A percentile compares a stretch with the other conserved stretches of the same genome.
Conservation (phyloP, 768 basidiomycete species). For the Daedalea quercina region DNA sequence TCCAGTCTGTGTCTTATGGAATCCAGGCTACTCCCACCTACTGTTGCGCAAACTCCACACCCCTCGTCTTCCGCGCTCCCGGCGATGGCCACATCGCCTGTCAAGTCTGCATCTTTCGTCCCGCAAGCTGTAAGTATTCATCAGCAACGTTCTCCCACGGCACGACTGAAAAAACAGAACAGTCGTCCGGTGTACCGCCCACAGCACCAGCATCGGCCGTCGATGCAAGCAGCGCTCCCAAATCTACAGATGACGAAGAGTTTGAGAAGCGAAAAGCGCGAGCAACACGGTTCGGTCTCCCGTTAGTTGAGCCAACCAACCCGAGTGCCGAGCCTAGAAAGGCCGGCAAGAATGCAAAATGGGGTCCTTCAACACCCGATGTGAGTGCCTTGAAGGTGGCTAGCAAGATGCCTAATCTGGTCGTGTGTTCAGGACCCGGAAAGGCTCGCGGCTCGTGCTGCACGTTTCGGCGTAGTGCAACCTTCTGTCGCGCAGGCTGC, state of each 20-base stretch:
- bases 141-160: too few species aligned
- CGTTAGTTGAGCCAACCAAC: constrained; percentile 39
- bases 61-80: too few species aligned
- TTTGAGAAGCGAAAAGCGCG: constrained; percentile 51
- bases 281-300: constrained; percentile 68
- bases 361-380: constrained; percentile 6
- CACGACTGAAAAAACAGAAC: too few species aligned
- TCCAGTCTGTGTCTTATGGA: too few species aligned
- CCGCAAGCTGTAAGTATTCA: too few species aligned
- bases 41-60: too few species aligned
- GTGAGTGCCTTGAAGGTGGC: constrained; percentile 5
- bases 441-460: constrained; percentile 45
- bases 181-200: neutral
- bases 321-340: constrained; percentile 19
- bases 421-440: constrained; percentile 35
- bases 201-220: neutral
- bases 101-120: too few species aligned
- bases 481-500: neutral
- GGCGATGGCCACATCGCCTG: too few species aligned
- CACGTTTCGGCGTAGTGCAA: constrained; percentile 41
- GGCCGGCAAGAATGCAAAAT: constrained; percentile 11
- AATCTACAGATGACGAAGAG: constrained; percentile 36
- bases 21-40: too few species aligned
- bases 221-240: neutral
- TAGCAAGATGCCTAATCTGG: neutral